Conservation (phyloP, 345 rosid species). For the Laguncularia racemosa region DNA sequence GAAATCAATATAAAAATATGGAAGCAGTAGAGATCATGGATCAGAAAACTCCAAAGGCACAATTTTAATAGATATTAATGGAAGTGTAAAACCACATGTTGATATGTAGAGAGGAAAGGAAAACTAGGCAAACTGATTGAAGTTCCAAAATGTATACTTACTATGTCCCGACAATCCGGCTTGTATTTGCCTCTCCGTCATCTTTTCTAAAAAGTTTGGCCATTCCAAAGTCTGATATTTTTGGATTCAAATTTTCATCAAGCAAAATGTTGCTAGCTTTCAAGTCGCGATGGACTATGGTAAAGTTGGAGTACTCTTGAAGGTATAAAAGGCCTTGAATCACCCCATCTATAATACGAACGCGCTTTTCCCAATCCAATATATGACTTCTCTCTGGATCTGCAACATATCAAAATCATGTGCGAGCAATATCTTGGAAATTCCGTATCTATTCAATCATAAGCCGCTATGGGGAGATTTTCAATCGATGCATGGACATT, state of each 20-base stretch:
- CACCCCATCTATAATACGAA: constrained; percentile 13
- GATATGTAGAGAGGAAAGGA: neutral
- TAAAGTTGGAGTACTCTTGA: constrained; percentile 22
- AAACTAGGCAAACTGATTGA: neutral
- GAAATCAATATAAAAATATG: too few species aligned
- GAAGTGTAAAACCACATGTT: neutral
- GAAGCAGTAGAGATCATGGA: too few species aligned
- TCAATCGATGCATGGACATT: too few species aligned
- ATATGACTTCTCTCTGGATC: constrained; percentile 3
- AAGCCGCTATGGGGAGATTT: too few species aligned
- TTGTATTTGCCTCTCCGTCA: constrained; percentile 22
- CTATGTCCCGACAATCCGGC: constrained; percentile 33
- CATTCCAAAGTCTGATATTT: constrained; percentile 48
- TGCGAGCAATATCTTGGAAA: neutral
- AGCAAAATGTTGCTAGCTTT: constrained; percentile 38
- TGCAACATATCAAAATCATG: too few species aligned
- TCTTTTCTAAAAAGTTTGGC: constrained; percentile 29
- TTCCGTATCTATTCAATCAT: too few species aligned
- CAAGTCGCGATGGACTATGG: constrained; percentile 16
- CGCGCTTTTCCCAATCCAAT: constrained; percentile 10
- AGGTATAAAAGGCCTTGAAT: constrained; percentile 26
- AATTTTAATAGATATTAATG: too few species aligned
- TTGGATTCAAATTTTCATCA: constrained; percentile 32
- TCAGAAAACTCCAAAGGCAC: too few species aligned
- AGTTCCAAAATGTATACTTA: constrained; percentile 7